Conservation (phyloP, 306 rosid species). For the Quercus variabilis region DNA sequence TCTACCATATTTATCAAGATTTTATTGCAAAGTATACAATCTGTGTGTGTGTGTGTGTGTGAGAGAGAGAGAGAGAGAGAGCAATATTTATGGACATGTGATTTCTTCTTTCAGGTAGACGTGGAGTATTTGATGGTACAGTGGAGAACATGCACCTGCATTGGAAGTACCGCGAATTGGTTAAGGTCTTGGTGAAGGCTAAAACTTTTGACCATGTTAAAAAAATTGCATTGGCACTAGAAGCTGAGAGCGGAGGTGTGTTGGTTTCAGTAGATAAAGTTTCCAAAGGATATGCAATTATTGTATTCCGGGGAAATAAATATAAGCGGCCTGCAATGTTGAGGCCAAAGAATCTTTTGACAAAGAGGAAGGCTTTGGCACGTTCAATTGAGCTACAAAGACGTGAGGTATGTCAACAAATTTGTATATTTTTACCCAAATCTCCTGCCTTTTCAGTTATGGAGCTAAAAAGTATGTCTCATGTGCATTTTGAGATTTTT, state of each 20-base stretch:
- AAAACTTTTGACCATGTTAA: slow-evolving; percentile 76
- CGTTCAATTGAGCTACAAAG: slow-evolving; percentile 95
- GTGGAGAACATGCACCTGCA: slow-evolving; percentile 99
- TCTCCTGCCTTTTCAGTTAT: background rate
- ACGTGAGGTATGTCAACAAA: slow-evolving; percentile 60
- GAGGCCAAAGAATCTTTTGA: slow-evolving; percentile 94
- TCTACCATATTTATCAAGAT: background rate
- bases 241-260: slow-evolving; percentile 97
- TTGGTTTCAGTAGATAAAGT: slow-evolving; percentile 89
- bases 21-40: background rate
- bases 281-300: slow-evolving; percentile 71
- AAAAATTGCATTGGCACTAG: slow-evolving; percentile 83
- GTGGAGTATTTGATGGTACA: slow-evolving; percentile 97
- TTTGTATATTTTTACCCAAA: background rate
- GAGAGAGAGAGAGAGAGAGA: too few species aligned
- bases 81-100: slow-evolving; percentile 25
- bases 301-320: slow-evolving; percentile 81
- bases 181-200: slow-evolving; percentile 80
- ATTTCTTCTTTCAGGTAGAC: slow-evolving; percentile 68
- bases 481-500: background rate
- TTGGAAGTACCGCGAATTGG: slow-evolving; percentile 92
- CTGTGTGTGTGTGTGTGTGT: too few species aligned
- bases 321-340: slow-evolving; percentile 74
- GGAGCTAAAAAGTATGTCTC: background rate
- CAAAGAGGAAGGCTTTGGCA: slow-evolving; percentile 95